Percentiles rank a stretch among this genome's conserved stretches.
phyloP scores from a whole-genome alignment of 2,329 filamentous ascomycete genomes.

The Fusarium continuum region DNA sequence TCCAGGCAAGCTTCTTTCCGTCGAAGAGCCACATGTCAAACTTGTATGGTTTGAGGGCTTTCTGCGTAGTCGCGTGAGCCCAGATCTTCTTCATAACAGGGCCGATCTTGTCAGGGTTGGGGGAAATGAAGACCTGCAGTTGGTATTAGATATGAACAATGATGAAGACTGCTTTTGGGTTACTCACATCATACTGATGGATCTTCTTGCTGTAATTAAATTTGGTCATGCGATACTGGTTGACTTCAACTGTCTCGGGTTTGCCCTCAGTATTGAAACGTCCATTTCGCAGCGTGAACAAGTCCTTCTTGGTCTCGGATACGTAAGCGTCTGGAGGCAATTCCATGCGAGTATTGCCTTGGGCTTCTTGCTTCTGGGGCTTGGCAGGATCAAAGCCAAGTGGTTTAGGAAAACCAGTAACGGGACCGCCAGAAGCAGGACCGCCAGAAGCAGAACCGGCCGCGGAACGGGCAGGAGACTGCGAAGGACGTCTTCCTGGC shows the following conservation, averaged over 20 bases:
- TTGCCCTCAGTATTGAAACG: constrained; percentile 67
- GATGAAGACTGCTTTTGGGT: neutral
- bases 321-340: constrained; percentile 66
- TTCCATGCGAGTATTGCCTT: constrained; percentile 61
- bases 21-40: constrained; percentile 75
- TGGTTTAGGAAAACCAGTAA: constrained; percentile 41
- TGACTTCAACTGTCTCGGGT: constrained; percentile 67
- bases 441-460: constrained; percentile 28
- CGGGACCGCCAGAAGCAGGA: constrained; percentile 15
- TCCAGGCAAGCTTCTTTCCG: constrained; percentile 87
- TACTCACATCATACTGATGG: constrained; percentile 85
- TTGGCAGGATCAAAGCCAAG: constrained; percentile 58
- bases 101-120: constrained; percentile 67
- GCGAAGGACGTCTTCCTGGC: constrained; percentile 25
- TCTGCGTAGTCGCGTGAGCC: constrained; percentile 69
- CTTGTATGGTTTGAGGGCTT: constrained; percentile 58
- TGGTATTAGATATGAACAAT: constrained; percentile 12
- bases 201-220: constrained; percentile 69
- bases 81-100: constrained; percentile 80
- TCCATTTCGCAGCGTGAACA: constrained; percentile 48
- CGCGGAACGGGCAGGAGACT: constrained; percentile 33
- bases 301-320: constrained; percentile 46
- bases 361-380: constrained; percentile 43
- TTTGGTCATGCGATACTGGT: constrained; percentile 75
- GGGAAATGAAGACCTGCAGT: constrained; percentile 70